Evolutionary conservation across 2,329 filamentous ascomycete species (phyloP), one percentile per base, ranked within the genome.

Genomic region (Penicillium verrucosum): DNA sequence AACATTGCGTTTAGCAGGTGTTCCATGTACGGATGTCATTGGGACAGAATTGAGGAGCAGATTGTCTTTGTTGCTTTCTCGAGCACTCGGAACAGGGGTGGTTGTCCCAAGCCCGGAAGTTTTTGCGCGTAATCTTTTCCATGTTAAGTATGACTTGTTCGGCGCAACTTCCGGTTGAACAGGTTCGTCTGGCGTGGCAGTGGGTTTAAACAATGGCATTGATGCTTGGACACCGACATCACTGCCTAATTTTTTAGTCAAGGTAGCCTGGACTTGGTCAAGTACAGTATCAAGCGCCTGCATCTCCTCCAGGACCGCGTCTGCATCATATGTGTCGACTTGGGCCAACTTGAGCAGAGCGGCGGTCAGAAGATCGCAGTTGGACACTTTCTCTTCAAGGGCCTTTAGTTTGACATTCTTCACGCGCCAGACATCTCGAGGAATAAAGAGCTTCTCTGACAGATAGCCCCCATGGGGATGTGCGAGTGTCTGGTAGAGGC

Each of bases 241-340:
- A 68, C 82, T 90, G n/a, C 94, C 93, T 4, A 99, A 82, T 68
- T 92, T 96, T 70, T 95, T 93, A 5, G 84, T 78, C 41, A 97
- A 78, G 4, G 83, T 81, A 0, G 81, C 77, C 72, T 97, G 92
- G 0, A 92, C 89, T 70, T 93, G 89, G 68, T 97, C 93, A 30
- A 99, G 81, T 30, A 97, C 83, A 37, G 81, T 81, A 73, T 99
- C 94, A 5, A 99, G 80, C 2, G 86, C 82, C 71, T 97, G 92
- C 88, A 99, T 94, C 73, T 99, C 94, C 66, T 96, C 92, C 16
- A 96, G 80, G 21, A 97, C 86, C 0, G 92, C 90, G 70, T 97
- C 93, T 0, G 93, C 92, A 70, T 99, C 93, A 60, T 86, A 88
- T 0, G 89, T 94, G 67, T 99, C 91, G 0, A 96, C 92, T 60